Evolutionary conservation across 208 protist genomes (phyloP), one percentile per base, ranked within the genome.

Genomic region (Acanthamoeba royreba): DNA sequence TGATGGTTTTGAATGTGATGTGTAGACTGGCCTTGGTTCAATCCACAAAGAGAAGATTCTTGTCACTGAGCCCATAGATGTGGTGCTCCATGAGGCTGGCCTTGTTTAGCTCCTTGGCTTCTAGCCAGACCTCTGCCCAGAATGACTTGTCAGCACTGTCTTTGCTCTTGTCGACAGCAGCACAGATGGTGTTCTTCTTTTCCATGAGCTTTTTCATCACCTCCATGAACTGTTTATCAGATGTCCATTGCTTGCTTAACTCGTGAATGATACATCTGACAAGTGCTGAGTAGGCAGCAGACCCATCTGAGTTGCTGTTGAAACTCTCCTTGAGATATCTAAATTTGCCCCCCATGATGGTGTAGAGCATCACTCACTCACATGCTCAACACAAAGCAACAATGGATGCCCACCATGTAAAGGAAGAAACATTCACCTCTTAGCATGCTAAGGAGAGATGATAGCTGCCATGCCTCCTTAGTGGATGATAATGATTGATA

Each of bases 181-280:
- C 31, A 9, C 38, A 4, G 72, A 85, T 43, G 72, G 72, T 31
- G 4, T 85, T 42, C 72, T 47, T 85, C 38, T 4, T 85, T 49
- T 85, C 72, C 72, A 85, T 42, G 35, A 85, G 72, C 72, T 85
- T 85, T 42, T 46, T 85, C 72, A 85, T 85, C 72, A 85, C 72
- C 72, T 7, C 72, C 72, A 19, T 25, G 72, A 85, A 85, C 22
- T 46, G 2, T 19, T 15, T 15, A 31, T 85, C 31, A 35, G 72
- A 43, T 85, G 72, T 19, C 77, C 77, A 86, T 40, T 86, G 40
- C 8, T 86, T 19, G 72, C 2, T 25, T 22, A 85, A 85, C 9
- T 85, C 72, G 31, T 19, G 72, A 8, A 47, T 7, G 72, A 85
- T 85, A 31, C 38, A 42, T 1, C 31, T 49, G 38, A 85, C 38